Percentiles rank a stretch among this genome's conserved stretches.
Conservation (phyloP, 345 rosid genomes). For the Psidium guajava region DNA sequence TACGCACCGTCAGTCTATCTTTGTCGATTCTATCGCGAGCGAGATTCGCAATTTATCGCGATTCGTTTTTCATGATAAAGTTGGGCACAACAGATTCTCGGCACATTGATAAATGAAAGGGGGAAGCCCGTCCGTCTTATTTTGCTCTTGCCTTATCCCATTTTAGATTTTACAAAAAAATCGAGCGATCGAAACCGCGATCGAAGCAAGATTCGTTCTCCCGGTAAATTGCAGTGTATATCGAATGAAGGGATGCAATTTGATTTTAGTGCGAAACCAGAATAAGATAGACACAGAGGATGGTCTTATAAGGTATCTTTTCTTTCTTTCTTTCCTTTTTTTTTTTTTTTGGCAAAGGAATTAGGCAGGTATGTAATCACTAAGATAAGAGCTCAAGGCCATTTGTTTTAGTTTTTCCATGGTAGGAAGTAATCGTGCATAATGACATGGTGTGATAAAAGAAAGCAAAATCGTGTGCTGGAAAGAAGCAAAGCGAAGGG, state of each 20-base stretch:
- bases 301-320: too few species aligned
- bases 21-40: not conserved
- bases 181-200: not conserved
- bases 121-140: not conserved
- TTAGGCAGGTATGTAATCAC: too few species aligned
- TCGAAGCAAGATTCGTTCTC: rapidly evolving
- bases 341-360: too few species aligned
- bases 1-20: too few species aligned
- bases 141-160: not conserved
- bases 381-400: not conserved
- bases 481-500: not conserved
- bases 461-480: not conserved
- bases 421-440: not conserved
- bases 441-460: not conserved
- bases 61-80: too few species aligned
- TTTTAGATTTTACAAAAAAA: not conserved
- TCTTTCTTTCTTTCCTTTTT: too few species aligned
- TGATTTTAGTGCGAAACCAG: not conserved
- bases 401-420: not conserved
- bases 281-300: not conserved
- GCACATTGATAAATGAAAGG: too few species aligned
- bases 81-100: too few species aligned
- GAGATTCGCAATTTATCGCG: too few species aligned
- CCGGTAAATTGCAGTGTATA: not conserved
- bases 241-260: not conserved